Percentiles rank a stretch among this genome's conserved stretches.
Conservation (phyloP, 495 filamentous ascomycete species). For the Podospora anserina region DNA sequence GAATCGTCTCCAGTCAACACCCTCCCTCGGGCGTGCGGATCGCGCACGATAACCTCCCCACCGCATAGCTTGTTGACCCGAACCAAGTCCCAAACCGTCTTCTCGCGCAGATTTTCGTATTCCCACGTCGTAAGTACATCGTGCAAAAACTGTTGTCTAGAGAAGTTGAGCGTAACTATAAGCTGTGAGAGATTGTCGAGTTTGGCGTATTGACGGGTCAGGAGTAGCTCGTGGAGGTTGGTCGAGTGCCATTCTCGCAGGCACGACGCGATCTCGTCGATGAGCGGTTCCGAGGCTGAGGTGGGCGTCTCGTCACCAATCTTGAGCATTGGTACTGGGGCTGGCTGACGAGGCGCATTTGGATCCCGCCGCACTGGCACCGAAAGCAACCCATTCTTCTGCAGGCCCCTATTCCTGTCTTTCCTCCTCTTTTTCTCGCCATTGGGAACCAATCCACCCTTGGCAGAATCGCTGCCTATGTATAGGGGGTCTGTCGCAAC, state of each 20-base stretch:
- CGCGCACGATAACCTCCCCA: slow-evolving; percentile 89
- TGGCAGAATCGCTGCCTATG: slow-evolving; percentile 44
- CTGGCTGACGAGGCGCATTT: slow-evolving; percentile 71
- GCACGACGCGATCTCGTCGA: slow-evolving; percentile 96
- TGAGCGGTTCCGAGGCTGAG: slow-evolving; percentile 81
- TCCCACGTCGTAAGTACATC: slow-evolving; percentile 86
- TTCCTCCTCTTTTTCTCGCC: slow-evolving; percentile 34
- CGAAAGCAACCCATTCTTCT: slow-evolving; percentile 35
- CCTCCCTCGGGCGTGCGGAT: slow-evolving; percentile 75
- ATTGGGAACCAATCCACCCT: slow-evolving; percentile 36
- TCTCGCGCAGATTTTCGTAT: slow-evolving; percentile 68
- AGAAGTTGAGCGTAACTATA: slow-evolving; percentile 74
- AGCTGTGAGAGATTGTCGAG: slow-evolving; percentile 78
- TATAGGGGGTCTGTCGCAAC: slow-evolving; percentile 26
- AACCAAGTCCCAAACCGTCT: slow-evolving; percentile 93
- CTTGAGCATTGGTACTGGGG: slow-evolving; percentile 94
- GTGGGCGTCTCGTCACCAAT: slow-evolving; percentile 94
- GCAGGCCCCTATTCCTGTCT: slow-evolving; percentile 19
- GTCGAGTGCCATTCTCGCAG: slow-evolving; percentile 97
- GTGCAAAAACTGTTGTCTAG: slow-evolving; percentile 84
- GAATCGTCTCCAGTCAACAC: slow-evolving; percentile 90
- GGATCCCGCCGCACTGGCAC: slow-evolving; percentile 48
- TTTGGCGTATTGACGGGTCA: slow-evolving; percentile 72
- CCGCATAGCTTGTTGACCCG: slow-evolving; percentile 88
- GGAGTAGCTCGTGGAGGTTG: slow-evolving; percentile 88